Base-by-base conservation (phyloP, 2,329 filamentous ascomycete species). In the Trichoderma sp. region DNA sequence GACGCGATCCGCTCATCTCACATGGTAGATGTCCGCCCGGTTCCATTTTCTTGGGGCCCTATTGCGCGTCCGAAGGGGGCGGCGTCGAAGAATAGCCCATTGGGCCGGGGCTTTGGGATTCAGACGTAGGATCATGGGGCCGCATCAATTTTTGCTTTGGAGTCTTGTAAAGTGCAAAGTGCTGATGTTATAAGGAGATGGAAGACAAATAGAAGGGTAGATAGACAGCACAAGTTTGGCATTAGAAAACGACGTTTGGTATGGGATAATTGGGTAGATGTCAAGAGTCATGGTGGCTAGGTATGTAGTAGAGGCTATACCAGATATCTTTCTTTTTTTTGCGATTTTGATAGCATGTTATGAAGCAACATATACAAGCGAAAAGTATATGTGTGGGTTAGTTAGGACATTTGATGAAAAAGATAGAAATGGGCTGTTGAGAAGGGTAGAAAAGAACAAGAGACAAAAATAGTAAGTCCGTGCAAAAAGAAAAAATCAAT, bases 61-160 rank as follows among this genome's bases (percentile, higher is more conserved):
- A 74, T 77, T 54, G 74, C 73, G 21, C 74, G 74, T n/a, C 77
- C 75, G 39, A 71, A 75, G 28, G 75, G 72, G 77, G 82, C 77
- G 39, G 76, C 76, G 18, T 34, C 26, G 10, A 56, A 32, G 16
- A 32, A 13, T 11, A 46, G 43, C 26, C 49, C 61, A 18, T 52
- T 18, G 43, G 54, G 34, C 13, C 52, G 66, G 21, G 52, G 43
- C 1, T 14, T 28, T 18, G 24, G 59, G 60, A 61, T n/a, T 13
- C 63, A 43, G 16, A 4, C 32, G 4, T 66, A 21, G 21, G 55
- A 55, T 3, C 60, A 26, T 2, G 43, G 37, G 16, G n/a, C 43
- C 16, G 13, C 16, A 24, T 13, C 32, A 26, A 59, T 16, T 6
- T 34, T 43, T 37, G 18, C 32, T 5, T 24, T 46, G 2, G 16